Percentiles rank a stretch among this genome's conserved stretches.
phyloP scores from a whole-genome alignment of 2,329 filamentous ascomycete genomes.

The Moelleriella libera region DNA sequence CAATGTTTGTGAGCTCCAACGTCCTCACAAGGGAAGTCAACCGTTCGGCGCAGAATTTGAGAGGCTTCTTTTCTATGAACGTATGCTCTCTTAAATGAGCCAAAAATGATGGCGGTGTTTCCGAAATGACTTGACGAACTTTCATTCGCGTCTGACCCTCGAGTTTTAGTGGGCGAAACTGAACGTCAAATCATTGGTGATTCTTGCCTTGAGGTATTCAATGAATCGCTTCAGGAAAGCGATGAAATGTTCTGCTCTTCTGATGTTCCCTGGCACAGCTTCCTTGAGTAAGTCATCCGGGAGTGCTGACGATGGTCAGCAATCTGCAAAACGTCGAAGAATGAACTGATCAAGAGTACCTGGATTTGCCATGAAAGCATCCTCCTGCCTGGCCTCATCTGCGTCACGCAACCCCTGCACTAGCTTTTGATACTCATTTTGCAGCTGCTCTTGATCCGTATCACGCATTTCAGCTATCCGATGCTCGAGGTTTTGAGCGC shows the following conservation, averaged over 20 bases:
- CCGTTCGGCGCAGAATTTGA: constrained; percentile 88
- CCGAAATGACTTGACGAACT: constrained; percentile 90
- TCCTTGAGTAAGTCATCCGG: constrained; percentile 92
- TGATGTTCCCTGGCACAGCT: constrained; percentile 90
- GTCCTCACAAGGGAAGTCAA: constrained; percentile 90
- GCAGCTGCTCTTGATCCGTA: constrained; percentile 87
- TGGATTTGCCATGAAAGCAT: constrained; percentile 94
- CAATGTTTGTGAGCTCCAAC: constrained; percentile 89
- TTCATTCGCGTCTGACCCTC: constrained; percentile 77
- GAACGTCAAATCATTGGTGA: neutral
- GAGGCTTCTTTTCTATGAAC: constrained; percentile 91
- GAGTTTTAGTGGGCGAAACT: neutral
- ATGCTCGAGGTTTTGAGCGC: constrained; percentile 78
- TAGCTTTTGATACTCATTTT: constrained; percentile 89
- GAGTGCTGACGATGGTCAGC: constrained; percentile 38
- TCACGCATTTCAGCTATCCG: constrained; percentile 91
- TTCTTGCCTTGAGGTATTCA: constrained; percentile 68
- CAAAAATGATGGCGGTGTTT: constrained; percentile 88
- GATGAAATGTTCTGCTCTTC: constrained; percentile 89
- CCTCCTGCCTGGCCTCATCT: constrained; percentile 81
- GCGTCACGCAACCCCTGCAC: constrained; percentile 82
- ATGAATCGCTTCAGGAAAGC: constrained; percentile 93
- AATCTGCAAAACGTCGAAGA: neutral
- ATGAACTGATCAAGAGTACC: constrained; percentile 16
- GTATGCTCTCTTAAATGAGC: constrained; percentile 89